These are phyloP conservation scores for Fistulifera pelliculosa DNA, from an alignment of 108 stramenopile species.

Conservation along the genomic window DNA sequence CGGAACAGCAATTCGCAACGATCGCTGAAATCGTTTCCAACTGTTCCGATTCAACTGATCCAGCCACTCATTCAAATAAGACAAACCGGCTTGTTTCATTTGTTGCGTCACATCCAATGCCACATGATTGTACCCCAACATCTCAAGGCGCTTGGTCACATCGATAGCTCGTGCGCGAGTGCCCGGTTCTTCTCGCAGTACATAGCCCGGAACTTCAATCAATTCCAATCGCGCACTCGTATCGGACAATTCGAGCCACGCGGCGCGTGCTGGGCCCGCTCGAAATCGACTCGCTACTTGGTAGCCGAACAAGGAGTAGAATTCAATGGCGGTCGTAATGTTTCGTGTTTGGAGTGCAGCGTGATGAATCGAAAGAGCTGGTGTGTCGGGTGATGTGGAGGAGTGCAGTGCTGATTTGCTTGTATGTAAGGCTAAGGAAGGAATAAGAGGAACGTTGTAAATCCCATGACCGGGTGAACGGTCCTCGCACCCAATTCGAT, in stretches of 20 bases:
- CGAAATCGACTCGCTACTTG: conserved; percentile 54
- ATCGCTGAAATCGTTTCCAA: conserved; percentile 47
- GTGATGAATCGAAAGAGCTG: conserved; percentile 43
- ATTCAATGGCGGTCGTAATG: conserved; percentile 70
- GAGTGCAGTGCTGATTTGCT: too few species aligned
- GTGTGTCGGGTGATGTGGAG: not conserved
- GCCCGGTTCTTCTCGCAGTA: conserved; percentile 60
- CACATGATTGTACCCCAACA: conserved; percentile 75
- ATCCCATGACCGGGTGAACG: too few species aligned
- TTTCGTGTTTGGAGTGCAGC: conserved; percentile 67
- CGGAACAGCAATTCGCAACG: conserved; percentile 52
- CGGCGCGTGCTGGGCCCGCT: conserved; percentile 65
- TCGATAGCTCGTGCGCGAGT: conserved; percentile 58
- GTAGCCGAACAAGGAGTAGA: conserved; percentile 75
- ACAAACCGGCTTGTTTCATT: conserved; percentile 8
- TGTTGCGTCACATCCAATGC: conserved; percentile 63
- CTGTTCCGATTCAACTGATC: conserved; percentile 52
- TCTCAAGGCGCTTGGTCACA: conserved; percentile 43
- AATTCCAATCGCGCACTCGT: conserved; percentile 48
- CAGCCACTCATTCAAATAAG: conserved; percentile 38
- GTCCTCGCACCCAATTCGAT: not conserved
- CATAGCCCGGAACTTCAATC: conserved; percentile 67
- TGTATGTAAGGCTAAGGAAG: too few species aligned
- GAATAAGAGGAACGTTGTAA: too few species aligned
- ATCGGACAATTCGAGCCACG: conserved; percentile 44